Conservation (phyloP, 2,329 filamentous ascomycete genomes). For the Epichloe sylvatica region DNA sequence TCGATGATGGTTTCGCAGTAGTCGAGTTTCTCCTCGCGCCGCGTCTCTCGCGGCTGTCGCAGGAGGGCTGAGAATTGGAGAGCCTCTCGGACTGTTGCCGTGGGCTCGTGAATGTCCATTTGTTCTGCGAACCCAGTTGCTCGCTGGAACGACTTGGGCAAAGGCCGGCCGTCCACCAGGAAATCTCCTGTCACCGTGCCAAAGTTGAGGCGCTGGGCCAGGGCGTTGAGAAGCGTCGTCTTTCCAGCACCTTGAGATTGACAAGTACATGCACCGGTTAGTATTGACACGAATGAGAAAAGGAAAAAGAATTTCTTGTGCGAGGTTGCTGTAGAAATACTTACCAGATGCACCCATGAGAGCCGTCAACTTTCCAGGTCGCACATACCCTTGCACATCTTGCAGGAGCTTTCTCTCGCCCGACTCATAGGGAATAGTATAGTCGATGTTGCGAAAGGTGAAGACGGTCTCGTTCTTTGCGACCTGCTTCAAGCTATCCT, state of each 20-base stretch:
- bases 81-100: constrained; percentile 52
- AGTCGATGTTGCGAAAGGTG: constrained; percentile 37
- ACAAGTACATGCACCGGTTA: too few species aligned
- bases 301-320: too few species aligned
- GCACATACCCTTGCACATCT: constrained; percentile 71
- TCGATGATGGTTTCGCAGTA: constrained; percentile 58
- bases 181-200: constrained; percentile 66
- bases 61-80: constrained; percentile 52
- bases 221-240: constrained; percentile 58
- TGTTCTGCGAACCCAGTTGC: constrained; percentile 59
- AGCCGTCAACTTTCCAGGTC: constrained; percentile 66
- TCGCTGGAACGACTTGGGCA: constrained; percentile 64
- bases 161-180: constrained; percentile 59
- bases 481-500: constrained; percentile 29
- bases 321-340: not conserved
- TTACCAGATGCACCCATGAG: constrained; percentile 52
- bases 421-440: constrained; percentile 40
- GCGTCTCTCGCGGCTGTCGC: constrained; percentile 43
- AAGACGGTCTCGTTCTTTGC: constrained; percentile 48
- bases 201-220: constrained; percentile 63
- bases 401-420: constrained; percentile 57
- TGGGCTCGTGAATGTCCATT: constrained; percentile 53
- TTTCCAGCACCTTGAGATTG: constrained; percentile 40
- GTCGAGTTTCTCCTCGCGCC: constrained; percentile 47
- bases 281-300: not conserved